A percentile compares a stretch with the other conserved stretches of the same genome.
Conservation (phyloP, 2,329 filamentous ascomycete genomes). For the Fonsecaea monophora region DNA sequence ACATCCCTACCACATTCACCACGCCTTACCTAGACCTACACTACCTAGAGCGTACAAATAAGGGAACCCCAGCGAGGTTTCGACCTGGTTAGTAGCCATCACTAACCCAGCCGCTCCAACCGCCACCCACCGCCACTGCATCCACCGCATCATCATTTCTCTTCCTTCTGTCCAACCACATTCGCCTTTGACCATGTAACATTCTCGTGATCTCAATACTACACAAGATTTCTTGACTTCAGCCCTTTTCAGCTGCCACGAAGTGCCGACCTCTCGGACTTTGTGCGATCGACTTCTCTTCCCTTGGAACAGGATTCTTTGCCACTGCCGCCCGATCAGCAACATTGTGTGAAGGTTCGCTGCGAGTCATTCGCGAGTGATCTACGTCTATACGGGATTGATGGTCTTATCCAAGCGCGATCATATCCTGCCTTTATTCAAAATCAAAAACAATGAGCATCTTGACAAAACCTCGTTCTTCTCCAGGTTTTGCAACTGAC, state of each 20-base stretch:
- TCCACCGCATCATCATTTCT: not conserved
- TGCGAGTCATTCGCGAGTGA: not conserved
- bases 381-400: not conserved
- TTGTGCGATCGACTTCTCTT: conserved; percentile 1
- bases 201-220: conserved; percentile 16
- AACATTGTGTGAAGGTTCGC: not conserved
- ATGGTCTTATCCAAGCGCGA: not conserved
- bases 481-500: not conserved
- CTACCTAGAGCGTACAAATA: not conserved
- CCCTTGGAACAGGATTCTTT: not conserved
- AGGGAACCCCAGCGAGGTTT: not conserved
- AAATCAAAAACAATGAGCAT: too few relatives aligned
- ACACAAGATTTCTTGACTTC: conserved; percentile 7
- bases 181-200: not conserved
- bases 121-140: not conserved
- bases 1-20: too few relatives aligned
- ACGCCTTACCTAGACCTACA: not conserved
- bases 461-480: too few relatives aligned
- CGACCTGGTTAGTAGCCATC: not conserved
- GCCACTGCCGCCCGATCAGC: not conserved
- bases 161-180: not conserved
- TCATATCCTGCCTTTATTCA: not conserved
- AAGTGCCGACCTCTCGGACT: conserved; percentile 14
- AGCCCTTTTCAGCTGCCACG: not conserved
- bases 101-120: not conserved